These are phyloP conservation scores for Stephanodiscus triporus DNA, from an alignment of 108 stramenopile species.

Conservation along the genomic window DNA sequence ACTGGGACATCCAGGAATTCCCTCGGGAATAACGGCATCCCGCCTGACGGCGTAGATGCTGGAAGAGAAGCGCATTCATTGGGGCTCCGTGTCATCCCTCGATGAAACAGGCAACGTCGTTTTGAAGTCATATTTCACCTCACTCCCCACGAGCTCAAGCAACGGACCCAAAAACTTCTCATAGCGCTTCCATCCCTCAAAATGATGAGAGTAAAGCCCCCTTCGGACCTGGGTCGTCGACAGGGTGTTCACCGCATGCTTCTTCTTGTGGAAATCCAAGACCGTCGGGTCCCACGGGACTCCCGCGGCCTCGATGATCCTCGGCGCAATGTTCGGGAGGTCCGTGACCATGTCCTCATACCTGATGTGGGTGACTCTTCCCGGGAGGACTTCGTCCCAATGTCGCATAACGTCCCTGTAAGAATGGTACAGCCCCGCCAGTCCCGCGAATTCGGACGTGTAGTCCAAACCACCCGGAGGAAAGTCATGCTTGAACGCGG, in stretches of 20 bases:
- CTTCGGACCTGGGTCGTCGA: conserved; percentile 87
- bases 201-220: conserved; percentile 78
- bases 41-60: no score
- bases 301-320: conserved; percentile 56
- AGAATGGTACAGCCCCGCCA: conserved; percentile 72
- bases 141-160: conserved; percentile 52
- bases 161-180: conserved; percentile 59
- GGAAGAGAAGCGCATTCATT: not conserved
- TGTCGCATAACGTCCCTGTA: conserved; percentile 87
- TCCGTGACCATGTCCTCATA: conserved; percentile 89
- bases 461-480: conserved; percentile 80
- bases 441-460: conserved; percentile 64
- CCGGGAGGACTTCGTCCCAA: conserved; percentile 71
- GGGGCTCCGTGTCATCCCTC: conserved; percentile 12
- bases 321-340: conserved; percentile 63
- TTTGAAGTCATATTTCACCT: conserved; percentile 53
- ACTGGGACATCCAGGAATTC: no score
- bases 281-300: conserved; percentile 73
- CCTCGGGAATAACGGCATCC: no score
- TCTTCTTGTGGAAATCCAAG: conserved; percentile 86
- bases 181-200: conserved; percentile 77
- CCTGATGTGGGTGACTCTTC: conserved; percentile 78
- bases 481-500: conserved; percentile 86
- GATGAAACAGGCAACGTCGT: conserved; percentile 61
- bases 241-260: conserved; percentile 86